Base-by-base conservation (phyloP, 2,329 filamentous ascomycete genomes). In the Aspergillus sp. region DNA sequence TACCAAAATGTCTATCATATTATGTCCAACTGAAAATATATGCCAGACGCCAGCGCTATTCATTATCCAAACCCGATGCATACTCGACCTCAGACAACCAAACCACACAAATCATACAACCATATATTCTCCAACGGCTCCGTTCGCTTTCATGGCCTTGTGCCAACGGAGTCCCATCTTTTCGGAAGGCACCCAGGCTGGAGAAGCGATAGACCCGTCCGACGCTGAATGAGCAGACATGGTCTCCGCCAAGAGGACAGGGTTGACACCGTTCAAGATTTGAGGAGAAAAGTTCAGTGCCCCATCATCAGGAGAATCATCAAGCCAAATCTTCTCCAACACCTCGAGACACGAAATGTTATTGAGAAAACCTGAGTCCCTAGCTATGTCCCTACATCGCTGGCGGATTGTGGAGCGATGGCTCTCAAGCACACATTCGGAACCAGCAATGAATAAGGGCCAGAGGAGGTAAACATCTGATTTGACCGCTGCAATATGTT, bases 361-460 rank as follows among this genome's bases (percentile, higher is more conserved):
- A 73, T 96, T 96, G 79, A 91, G 89, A 73, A 96, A 96, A 1
- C 92, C 92, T 49, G 88, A 93, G 59, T 93, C 88, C 26, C 85
- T 83, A 79, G 93, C 91, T 59, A 96, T 93, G 65, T 93, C 90
- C 42, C 86, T 80, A 73, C 90, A 95, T 61, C 91, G 87, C 59
- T 84, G 80, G 49, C 91, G 84, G 48, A 96, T 87, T 53, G 92
- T 83, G 52, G 83, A 82, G 57, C 92, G 88, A 65, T 96, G 89
- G 47, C 85, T 77, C 63, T 89, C 84, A 59, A 90, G 87, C 57
- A 94, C 87, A 63, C 90, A 95, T 74, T 96, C 93, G 19, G 89
- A 91, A 17, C 92, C 92, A 1, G 88, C 86, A 48, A 96, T 87
- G 68, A 96, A 96, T 3, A 96, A 80, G 2, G 93, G 92, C 93